phyloP scores from a whole-genome alignment of 2,329 filamentous ascomycete genomes.

The Aspergillus versicolor region DNA sequence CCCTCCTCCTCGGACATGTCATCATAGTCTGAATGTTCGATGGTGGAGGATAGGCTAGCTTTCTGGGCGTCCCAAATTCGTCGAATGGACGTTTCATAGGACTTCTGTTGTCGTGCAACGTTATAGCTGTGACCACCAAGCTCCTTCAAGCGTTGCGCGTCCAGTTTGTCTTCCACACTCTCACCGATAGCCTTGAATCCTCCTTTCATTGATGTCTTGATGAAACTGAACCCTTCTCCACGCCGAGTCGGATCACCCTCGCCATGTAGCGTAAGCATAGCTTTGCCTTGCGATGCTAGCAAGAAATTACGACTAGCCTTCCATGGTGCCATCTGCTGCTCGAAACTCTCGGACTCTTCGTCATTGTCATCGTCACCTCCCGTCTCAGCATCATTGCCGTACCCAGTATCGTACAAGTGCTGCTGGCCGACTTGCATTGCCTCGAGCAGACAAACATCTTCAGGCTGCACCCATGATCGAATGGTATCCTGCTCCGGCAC shows the following conservation, averaged over 20 bases:
- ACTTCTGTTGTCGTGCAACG: conserved; percentile 86
- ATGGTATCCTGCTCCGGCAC: conserved; percentile 79
- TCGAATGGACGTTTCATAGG: conserved; percentile 87
- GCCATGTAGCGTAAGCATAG: conserved; percentile 93
- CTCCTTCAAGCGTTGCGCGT: conserved; percentile 69
- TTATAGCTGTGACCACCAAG: conserved; percentile 93
- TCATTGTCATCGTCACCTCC: conserved; percentile 63
- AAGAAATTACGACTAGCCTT: conserved; percentile 95
- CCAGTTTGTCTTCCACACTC: conserved; percentile 81
- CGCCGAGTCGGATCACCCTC: conserved; percentile 92
- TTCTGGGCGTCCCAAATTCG: conserved; percentile 92
- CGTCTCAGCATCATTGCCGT: conserved; percentile 67
- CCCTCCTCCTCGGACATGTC: conserved; percentile 58
- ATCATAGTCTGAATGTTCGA: conserved; percentile 74
- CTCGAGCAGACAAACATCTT: conserved; percentile 91
- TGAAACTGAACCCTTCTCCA: conserved; percentile 93
- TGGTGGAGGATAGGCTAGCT: conserved; percentile 68
- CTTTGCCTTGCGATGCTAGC: conserved; percentile 88
- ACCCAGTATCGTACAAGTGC: conserved; percentile 86
- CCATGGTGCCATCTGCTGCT: conserved; percentile 92
- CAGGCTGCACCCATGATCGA: conserved; percentile 85
- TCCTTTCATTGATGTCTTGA: conserved; percentile 98
- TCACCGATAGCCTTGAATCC: conserved; percentile 90
- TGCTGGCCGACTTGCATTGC: conserved; percentile 95
- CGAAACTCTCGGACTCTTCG: conserved; percentile 72